Conservation (phyloP, 352 stramenopile species). For the Pythium rhizo-oryzae region DNA sequence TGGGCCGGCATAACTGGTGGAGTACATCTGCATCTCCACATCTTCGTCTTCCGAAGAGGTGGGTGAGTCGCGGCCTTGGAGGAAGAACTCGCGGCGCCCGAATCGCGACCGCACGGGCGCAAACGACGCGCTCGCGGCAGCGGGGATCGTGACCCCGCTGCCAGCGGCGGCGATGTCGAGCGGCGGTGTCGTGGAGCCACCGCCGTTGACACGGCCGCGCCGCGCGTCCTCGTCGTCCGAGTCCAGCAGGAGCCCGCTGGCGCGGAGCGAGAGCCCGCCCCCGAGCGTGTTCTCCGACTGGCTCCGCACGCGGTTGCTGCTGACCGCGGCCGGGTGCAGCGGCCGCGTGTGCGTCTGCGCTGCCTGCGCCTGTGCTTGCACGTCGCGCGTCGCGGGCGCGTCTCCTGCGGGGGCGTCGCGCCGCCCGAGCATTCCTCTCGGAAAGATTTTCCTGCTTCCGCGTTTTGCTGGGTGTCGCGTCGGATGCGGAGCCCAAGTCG, state of each 20-base stretch:
- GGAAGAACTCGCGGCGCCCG: conserved; percentile 28
- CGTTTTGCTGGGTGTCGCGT: conserved; percentile 1
- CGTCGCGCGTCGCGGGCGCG: conserved; percentile 4
- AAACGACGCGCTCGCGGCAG: conserved; percentile 15
- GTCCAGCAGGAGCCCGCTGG: conserved; percentile 17
- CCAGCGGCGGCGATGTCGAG: conserved; percentile 6
- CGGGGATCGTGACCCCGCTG: conserved; percentile 11
- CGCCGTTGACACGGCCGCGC: background rate
- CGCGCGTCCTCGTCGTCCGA: conserved; percentile 20
- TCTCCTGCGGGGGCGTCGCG: conserved; percentile 17
- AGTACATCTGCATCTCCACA: conserved; percentile 32
- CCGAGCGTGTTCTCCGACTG: conserved; percentile 28
- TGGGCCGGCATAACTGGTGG: conserved; percentile 32
- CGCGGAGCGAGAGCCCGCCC: background rate
- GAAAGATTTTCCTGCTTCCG: background rate
- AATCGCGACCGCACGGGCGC: conserved; percentile 17
- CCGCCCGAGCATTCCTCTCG: conserved; percentile 16
- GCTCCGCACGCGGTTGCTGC: conserved; percentile 22
- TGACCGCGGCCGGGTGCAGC: background rate
- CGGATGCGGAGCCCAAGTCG: conserved; percentile 4
- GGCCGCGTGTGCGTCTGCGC: background rate
- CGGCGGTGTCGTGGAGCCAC: conserved; percentile 5
- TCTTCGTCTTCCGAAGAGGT: conserved; percentile 31
- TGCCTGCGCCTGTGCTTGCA: background rate
- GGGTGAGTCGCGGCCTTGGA: conserved; percentile 23